Evolutionary conservation across 768 basidiomycete genomes (phyloP), one percentile per base, ranked within the genome.

Genomic region (Tylopilus felleus): DNA sequence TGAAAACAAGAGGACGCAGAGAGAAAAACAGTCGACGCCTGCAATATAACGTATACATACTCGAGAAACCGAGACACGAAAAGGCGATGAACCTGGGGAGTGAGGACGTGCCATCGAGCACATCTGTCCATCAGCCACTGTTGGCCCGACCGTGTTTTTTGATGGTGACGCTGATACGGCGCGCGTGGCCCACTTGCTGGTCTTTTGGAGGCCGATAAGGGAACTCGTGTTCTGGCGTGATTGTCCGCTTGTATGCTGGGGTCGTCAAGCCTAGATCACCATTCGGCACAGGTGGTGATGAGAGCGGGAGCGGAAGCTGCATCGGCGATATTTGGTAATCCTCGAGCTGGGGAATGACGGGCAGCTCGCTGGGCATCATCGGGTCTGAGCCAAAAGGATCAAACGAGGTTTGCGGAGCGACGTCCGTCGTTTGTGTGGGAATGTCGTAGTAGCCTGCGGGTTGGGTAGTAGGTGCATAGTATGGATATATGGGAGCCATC

Each of bases 141-240:
- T 25, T 42, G 14, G 42, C 27, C 5, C 57, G 51, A 52, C 16
- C 28, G 0, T 55, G 52, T 44, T 70, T 71, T 62, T 70, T 74
- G 61, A 74, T 52, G 39, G 64, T 55, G 53, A 76, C 70, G 52
- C 72, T 77, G 55, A 76, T 65, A 14, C 76, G 73, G 27, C 71
- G 67, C 13, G 72, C 69, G 38, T 77, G 75, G 6, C 76, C 75
- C 2, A 63, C 58, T n/a, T 56, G 65, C 53, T 71, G 68, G 39
- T 61, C 52, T 50, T 62, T 65, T 21, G 67, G 69, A 22, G 73
- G 69, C 9, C 59, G 60, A 57, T 73, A 73, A 13, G 75, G 68
- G 21, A 70, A 70, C 22, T 66, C 64, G 28, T 59, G 42, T 29
- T 56, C 60, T 17, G 47, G 22, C 2, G 39, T 33, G n/a, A 21